Conservation (phyloP, 352 stramenopile species). For the Phytophthora kernoviae region DNA sequence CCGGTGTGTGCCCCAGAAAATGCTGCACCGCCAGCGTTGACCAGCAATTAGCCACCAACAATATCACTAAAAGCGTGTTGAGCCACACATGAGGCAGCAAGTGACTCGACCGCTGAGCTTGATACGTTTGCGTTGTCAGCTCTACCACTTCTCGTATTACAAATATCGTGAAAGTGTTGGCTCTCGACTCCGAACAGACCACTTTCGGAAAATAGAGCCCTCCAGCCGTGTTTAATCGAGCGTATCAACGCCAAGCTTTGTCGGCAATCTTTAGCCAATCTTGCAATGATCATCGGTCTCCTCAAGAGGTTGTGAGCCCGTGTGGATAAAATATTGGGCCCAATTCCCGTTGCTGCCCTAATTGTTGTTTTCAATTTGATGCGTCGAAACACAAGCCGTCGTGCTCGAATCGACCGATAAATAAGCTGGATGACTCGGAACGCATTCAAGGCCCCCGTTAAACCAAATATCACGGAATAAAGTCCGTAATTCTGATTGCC, state of each 20-base stretch:
- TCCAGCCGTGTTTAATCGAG: background rate
- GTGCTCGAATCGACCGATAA: background rate
- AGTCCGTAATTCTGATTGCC: constrained; percentile 2
- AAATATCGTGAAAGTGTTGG: constrained; percentile 19
- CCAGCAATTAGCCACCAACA: constrained; percentile 51
- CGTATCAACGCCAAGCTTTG: background rate
- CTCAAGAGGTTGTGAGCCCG: too few relatives aligned
- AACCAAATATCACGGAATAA: constrained; percentile 1
- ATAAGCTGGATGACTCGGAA: background rate
- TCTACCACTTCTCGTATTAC: constrained; percentile 16
- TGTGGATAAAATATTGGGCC: background rate
- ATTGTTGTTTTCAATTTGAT: background rate
- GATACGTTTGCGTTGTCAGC: constrained; percentile 13
- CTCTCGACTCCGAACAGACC: constrained; percentile 23
- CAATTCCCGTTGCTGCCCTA: too few relatives aligned
- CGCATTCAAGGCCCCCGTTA: background rate
- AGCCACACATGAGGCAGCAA: constrained; percentile 22
- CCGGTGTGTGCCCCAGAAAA: constrained; percentile 16
- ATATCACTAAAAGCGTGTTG: constrained; percentile 24
- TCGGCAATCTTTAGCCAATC: too few relatives aligned
- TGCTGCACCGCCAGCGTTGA: constrained; percentile 50
- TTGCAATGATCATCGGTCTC: too few relatives aligned
- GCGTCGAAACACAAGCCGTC: background rate
- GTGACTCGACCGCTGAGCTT: constrained; percentile 24
- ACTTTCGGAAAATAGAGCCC: background rate